phyloP scores from a whole-genome alignment of 2,329 filamentous ascomycete genomes.

The Cephalotrichum gorgonifer region DNA sequence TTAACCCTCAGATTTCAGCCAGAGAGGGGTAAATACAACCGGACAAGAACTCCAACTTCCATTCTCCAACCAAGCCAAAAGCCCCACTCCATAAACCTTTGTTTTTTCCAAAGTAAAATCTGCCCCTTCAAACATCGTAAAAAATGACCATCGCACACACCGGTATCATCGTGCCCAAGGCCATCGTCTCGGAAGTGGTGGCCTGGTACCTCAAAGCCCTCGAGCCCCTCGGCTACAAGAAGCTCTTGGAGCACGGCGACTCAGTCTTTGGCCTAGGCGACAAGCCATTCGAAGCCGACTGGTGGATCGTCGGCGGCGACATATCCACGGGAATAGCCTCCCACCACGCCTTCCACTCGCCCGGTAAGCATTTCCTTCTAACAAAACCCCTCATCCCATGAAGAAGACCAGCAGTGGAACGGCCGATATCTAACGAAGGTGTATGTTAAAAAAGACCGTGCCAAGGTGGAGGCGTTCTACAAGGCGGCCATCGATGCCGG shows the following conservation, averaged over 20 bases:
- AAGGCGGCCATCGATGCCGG: constrained; percentile 28
- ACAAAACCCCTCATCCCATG: no score
- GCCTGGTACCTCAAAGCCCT: constrained; percentile 23
- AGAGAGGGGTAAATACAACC: no score
- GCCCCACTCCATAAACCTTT: no score
- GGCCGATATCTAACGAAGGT: no score
- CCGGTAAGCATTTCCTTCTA: not conserved
- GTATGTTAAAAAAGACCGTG: constrained; percentile 26
- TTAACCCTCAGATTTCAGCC: no score
- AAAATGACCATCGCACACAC: constrained; percentile 25
- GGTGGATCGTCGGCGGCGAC: not conserved
- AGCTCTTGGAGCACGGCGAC: constrained; percentile 13
- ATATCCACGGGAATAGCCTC: not conserved
- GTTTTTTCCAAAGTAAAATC: no score
- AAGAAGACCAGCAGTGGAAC: no score
- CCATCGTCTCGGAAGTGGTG: constrained; percentile 16
- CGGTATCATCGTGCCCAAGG: constrained; percentile 17
- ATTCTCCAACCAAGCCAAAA: no score
- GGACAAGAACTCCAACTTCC: no score
- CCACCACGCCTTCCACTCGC: not conserved
- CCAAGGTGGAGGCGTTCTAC: constrained; percentile 33
- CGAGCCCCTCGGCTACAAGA: constrained; percentile 23
- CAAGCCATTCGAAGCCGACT: not conserved
- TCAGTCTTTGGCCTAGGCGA: constrained; percentile 12
- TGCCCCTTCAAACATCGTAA: no score